Conservation (phyloP, 2,329 filamentous ascomycete genomes). For the Aureobasidium uvarum region DNA sequence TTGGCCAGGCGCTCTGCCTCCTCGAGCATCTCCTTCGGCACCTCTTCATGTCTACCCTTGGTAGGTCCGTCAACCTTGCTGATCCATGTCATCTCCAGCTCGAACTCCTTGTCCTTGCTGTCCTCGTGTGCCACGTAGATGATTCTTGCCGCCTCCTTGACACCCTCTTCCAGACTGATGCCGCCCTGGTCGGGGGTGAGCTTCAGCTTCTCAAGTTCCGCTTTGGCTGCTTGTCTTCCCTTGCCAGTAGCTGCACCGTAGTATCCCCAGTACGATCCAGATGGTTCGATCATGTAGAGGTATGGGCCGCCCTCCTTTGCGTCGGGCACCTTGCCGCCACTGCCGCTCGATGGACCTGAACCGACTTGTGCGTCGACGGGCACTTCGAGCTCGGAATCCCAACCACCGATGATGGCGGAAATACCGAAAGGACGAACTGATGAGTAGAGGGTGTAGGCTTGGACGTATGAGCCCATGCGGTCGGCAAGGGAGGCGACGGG, state of each 20-base stretch:
- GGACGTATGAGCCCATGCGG: slow-evolving; percentile 92
- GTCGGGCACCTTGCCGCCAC: slow-evolving; percentile 75
- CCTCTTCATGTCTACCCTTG: slow-evolving; percentile 88
- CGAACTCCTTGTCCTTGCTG: slow-evolving; percentile 99
- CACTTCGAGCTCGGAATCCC: slow-evolving; percentile 82
- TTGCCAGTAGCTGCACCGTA: slow-evolving; percentile 97
- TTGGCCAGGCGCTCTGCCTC: slow-evolving; percentile 93
- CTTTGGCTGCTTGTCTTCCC: slow-evolving; percentile 93
- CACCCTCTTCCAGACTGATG: slow-evolving; percentile 77
- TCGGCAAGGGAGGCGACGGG: slow-evolving; percentile 82
- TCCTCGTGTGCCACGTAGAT: slow-evolving; percentile 98
- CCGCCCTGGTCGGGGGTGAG: slow-evolving; percentile 61
- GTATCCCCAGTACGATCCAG: slow-evolving; percentile 97
- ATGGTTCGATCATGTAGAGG: slow-evolving; percentile 99
- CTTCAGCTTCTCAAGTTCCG: slow-evolving; percentile 96
- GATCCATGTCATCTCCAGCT: slow-evolving; percentile 99
- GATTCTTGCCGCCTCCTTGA: slow-evolving; percentile 95
- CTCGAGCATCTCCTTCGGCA: slow-evolving; percentile 84
- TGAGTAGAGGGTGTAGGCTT: slow-evolving; percentile 96
- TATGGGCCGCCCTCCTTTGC: slow-evolving; percentile 83
- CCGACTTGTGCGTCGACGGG: slow-evolving; percentile 91
- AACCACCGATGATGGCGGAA: slow-evolving; percentile 89
- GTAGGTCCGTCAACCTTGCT: slow-evolving; percentile 81
- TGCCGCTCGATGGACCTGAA: slow-evolving; percentile 70
- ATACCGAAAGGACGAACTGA: slow-evolving; percentile 96